These are phyloP conservation scores for Trichomonascaceae sp. DNA, from an alignment of 1,139 yeast species.

Conservation along the genomic window DNA sequence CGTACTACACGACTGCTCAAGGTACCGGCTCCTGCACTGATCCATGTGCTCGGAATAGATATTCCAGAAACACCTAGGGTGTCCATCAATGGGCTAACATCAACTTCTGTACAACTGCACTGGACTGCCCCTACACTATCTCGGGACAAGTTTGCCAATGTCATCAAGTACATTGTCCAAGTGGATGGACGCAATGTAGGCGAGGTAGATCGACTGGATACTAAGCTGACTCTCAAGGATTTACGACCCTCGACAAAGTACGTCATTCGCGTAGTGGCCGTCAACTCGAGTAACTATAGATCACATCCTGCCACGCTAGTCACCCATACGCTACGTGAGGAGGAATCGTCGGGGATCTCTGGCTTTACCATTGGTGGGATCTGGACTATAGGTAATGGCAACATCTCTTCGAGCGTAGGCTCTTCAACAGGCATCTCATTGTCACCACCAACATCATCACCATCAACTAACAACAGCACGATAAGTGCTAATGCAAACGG, in stretches of 20 bases:
- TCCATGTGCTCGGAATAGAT: slow-evolving; percentile 37
- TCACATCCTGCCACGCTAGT: slow-evolving; percentile 18
- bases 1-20: slow-evolving; percentile 31
- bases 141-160: slow-evolving; percentile 15
- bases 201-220: slow-evolving; percentile 25
- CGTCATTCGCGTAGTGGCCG: slow-evolving; percentile 44
- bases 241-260: slow-evolving; percentile 37
- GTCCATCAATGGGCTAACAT: slow-evolving; percentile 42
- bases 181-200: slow-evolving; percentile 36
- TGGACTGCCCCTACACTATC: slow-evolving; percentile 33
- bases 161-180: slow-evolving; percentile 32
- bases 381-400: neutral
- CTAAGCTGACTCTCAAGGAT: slow-evolving; percentile 29
- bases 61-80: slow-evolving; percentile 46
- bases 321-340: slow-evolving; percentile 15
- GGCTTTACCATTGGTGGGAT: neutral
- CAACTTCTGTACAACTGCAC: slow-evolving; percentile 37
- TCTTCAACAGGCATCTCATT: neutral
- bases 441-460: no score
- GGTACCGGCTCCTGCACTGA: slow-evolving; percentile 38
- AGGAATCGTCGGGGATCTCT: neutral
- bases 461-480: neutral
- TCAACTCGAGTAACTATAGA: slow-evolving; percentile 25
- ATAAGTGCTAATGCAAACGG: no score
- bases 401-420: neutral